phyloP scores from a whole-genome alignment of 2,329 filamentous ascomycete genomes.

The Cercospora nicotianae region DNA sequence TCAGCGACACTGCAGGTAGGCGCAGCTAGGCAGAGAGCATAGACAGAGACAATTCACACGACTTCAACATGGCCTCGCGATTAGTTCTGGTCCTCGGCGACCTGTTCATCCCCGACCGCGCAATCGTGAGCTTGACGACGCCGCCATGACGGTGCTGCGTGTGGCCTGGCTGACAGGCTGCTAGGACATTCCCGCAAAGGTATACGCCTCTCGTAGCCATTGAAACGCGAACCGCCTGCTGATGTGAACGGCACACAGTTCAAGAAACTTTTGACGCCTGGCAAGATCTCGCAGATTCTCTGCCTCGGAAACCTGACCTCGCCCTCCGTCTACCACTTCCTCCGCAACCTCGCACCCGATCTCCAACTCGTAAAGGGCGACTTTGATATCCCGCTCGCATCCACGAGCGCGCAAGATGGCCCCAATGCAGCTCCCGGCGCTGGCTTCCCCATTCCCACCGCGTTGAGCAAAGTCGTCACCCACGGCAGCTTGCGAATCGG shows the following conservation, averaged over 20 bases:
- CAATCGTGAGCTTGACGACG: slow-evolving; percentile 55
- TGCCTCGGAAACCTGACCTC: slow-evolving; percentile 61
- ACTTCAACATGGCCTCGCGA: slow-evolving; percentile 68
- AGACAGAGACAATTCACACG: not conserved
- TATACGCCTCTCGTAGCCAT: slow-evolving; percentile 42
- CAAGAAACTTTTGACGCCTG: slow-evolving; percentile 59
- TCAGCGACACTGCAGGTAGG: not conserved
- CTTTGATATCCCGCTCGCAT: slow-evolving; percentile 67
- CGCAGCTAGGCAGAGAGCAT: not conserved
- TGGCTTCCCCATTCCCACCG: slow-evolving; percentile 42
- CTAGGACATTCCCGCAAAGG: slow-evolving; percentile 82
- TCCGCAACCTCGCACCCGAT: slow-evolving; percentile 58
- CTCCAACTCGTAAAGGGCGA: slow-evolving; percentile 70
- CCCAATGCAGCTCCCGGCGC: slow-evolving; percentile 21
- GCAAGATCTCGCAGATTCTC: slow-evolving; percentile 59
- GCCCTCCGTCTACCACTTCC: slow-evolving; percentile 58
- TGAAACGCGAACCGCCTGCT: slow-evolving; percentile 9
- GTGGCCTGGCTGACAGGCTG: slow-evolving; percentile 29
- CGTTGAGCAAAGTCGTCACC: slow-evolving; percentile 68
- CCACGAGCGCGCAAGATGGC: slow-evolving; percentile 40
- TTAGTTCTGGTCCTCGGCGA: slow-evolving; percentile 90
- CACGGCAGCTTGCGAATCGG: slow-evolving; percentile 67
- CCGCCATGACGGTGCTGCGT: not conserved
- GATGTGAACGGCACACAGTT: slow-evolving; percentile 38
- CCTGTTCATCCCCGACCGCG: slow-evolving; percentile 89